Percentiles rank a stretch among this genome's conserved stretches.
Conservation (phyloP, 2,329 filamentous ascomycete species). For the Trichothecium sympodiale region DNA sequence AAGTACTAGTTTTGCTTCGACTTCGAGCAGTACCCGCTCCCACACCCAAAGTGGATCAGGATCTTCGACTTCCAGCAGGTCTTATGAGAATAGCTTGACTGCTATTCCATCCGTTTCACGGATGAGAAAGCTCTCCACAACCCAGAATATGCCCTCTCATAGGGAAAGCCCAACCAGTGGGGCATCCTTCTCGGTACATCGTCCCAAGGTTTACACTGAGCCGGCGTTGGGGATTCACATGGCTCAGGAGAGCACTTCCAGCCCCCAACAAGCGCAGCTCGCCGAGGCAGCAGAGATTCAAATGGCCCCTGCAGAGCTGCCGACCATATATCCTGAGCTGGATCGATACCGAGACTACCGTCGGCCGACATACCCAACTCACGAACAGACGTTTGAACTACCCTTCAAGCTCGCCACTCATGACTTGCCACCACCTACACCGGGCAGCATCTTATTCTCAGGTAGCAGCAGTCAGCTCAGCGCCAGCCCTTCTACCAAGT, state of each 20-base stretch:
- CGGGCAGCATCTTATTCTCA: slow-evolving; percentile 41
- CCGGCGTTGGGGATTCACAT: slow-evolving; percentile 20
- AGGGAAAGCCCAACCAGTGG: slow-evolving; percentile 25
- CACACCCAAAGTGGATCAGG: slow-evolving; percentile 20
- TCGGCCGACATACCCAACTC: slow-evolving; percentile 22
- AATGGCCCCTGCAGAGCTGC: slow-evolving; percentile 20
- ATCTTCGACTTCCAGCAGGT: slow-evolving; percentile 21
- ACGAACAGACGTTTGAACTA: slow-evolving; percentile 28
- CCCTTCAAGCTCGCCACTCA: slow-evolving; percentile 50
- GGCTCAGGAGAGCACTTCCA: slow-evolving; percentile 33
- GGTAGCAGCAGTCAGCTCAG: slow-evolving; percentile 44
- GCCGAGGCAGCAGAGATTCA: slow-evolving; percentile 25
- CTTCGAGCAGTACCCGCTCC: slow-evolving; percentile 17
- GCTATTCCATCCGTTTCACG: slow-evolving; percentile 32
- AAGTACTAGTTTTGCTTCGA: slow-evolving; percentile 20
- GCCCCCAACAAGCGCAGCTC: slow-evolving; percentile 29
- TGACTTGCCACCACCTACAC: slow-evolving; percentile 55
- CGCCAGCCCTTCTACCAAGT: slow-evolving; percentile 63
- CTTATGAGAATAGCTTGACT: slow-evolving; percentile 18
- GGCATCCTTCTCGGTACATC: slow-evolving; percentile 31
- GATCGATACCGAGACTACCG: slow-evolving; percentile 46
- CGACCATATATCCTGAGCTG: slow-evolving; percentile 46
- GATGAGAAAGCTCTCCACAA: slow-evolving; percentile 37
- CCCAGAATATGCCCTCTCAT: slow-evolving; percentile 22
- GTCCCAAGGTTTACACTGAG: slow-evolving; percentile 24